phyloP scores from a whole-genome alignment of 108 stramenopile genomes.

The Cylindrotheca closterium region DNA sequence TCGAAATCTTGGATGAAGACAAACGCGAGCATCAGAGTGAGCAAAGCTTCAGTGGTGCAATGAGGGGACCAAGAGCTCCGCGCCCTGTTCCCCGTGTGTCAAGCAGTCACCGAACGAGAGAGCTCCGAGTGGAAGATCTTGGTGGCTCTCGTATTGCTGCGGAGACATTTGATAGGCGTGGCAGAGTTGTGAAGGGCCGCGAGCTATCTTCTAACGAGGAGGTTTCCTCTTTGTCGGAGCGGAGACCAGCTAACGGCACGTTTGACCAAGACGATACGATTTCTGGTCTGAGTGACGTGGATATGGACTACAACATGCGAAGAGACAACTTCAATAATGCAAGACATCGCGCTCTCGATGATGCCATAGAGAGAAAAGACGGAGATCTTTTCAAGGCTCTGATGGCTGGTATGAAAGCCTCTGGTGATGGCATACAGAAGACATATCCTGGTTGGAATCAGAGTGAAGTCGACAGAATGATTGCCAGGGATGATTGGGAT shows the following conservation, averaged over 20 bases:
- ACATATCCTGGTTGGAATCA: conserved; percentile 46
- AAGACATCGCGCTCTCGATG: conserved; percentile 44
- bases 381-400: conserved; percentile 51
- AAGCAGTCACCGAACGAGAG: conserved; percentile 29
- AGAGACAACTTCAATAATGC: conserved; percentile 37
- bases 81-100: conserved; percentile 5
- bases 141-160: conserved; percentile 22
- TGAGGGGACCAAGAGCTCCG: not conserved
- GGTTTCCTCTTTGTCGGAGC: not conserved
- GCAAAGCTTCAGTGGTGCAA: not conserved
- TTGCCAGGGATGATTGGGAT: conserved; percentile 79
- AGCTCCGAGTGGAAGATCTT: conserved; percentile 54
- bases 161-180: conserved; percentile 30
- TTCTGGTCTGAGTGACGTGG: conserved; percentile 50
- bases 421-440: conserved; percentile 9
- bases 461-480: conserved; percentile 70
- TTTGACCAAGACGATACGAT: conserved; percentile 29
- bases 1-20: not conserved
- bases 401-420: conserved; percentile 30
- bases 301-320: conserved; percentile 34
- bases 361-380: conserved; percentile 49
- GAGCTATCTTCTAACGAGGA: conserved; percentile 7
- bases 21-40: conserved; percentile 16
- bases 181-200: conserved; percentile 14
- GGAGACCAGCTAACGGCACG: not conserved